Evolutionary conservation across 495 filamentous ascomycete genomes (phyloP).

Genomic region (Staphylotrichum longicolle): DNA sequence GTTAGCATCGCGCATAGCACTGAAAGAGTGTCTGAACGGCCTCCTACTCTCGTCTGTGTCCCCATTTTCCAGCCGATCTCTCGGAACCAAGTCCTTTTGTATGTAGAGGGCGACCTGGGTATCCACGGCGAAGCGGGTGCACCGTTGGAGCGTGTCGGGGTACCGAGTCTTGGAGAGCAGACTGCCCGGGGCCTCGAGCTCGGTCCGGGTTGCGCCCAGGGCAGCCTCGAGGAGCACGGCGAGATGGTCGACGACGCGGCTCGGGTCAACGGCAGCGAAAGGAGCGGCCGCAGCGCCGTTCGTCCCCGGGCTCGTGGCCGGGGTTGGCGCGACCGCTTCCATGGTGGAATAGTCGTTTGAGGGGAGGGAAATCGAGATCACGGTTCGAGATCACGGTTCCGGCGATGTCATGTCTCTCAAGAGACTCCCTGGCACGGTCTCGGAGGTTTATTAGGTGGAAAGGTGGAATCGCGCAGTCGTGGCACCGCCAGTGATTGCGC

Average conservation of each 20-base stretch:
- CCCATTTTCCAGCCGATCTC: slow-evolving; percentile 38
- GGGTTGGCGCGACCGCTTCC: slow-evolving; percentile 47
- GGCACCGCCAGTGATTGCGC: slow-evolving; percentile 8
- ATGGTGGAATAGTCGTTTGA: slow-evolving; percentile 32
- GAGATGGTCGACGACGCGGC: slow-evolving; percentile 72
- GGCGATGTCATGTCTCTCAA: slow-evolving; percentile 15
- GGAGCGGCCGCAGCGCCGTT: slow-evolving; percentile 45
- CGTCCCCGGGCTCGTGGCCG: slow-evolving; percentile 39
- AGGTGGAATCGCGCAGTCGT: background rate
- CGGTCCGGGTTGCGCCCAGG: slow-evolving; percentile 75
- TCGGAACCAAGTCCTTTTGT: slow-evolving; percentile 69
- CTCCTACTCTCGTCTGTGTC: slow-evolving; percentile 31
- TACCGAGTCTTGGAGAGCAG: slow-evolving; percentile 69
- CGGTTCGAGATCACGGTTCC: slow-evolving; percentile 16
- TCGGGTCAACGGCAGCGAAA: slow-evolving; percentile 49
- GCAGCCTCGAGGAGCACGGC: slow-evolving; percentile 74
- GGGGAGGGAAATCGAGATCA: slow-evolving; percentile 1
- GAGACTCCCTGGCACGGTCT: background rate
- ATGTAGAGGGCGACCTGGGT: slow-evolving; percentile 84
- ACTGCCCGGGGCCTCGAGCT: slow-evolving; percentile 77
- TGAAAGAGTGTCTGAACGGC: background rate
- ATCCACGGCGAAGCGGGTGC: slow-evolving; percentile 85
- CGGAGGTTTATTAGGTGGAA: background rate
- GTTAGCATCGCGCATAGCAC: slow-evolving; percentile 9
- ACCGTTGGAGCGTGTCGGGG: slow-evolving; percentile 78